Base-by-base conservation (phyloP, 768 basidiomycete genomes). In the Rhizopogon salebrosus region DNA sequence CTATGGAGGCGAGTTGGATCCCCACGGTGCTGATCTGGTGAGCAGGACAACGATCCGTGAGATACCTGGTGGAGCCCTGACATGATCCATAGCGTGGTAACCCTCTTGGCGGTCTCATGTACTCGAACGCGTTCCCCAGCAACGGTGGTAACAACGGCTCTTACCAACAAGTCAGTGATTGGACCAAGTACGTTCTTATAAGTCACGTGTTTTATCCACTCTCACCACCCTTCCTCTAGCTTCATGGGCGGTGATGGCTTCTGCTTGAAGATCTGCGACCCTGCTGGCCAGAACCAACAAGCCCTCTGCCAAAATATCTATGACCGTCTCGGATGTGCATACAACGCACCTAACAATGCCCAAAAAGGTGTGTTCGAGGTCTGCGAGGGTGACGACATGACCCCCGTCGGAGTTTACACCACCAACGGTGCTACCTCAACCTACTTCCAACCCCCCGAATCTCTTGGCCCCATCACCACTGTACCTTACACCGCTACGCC, bases 191-290 rank as follows among this genome's bases (percentile, higher is more conserved):
- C 26, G 82, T n/a, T 22, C n/a, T 3, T 45, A 55, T 13, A 34
- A 34, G 42, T 14, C 3, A 49, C 16, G 20, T 7, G 3, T 43
- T 1, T 35, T 36, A 3, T 6, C 31, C n/a, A 13, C n/a, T 26
- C 23, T 46, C 4, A 27, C 22, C 51, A 58, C 13, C 59, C 7
- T 62, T 54, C 18, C 63, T 63, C 36, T 58, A 86, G 87, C 64
- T 92, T 91, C 75, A 82, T 89, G 62, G 89, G 89, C 45, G 76
- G 75, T 23, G 65, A 72, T 57, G 50, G 54, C 22, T 86, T 88
- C 75, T 92, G 88, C 68, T 61, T 87, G 57, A 92, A 91, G 68
- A 72, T 77, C 0, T 92, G 89, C 70, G 80, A 89, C 60, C 83
- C 83, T 2, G 57, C 65, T 1, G 71, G 72, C 10, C 60, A 77